Evolutionary conservation across 371 early-diverging fungal species (phyloP).

Genomic region (Globomyces sp.): DNA sequence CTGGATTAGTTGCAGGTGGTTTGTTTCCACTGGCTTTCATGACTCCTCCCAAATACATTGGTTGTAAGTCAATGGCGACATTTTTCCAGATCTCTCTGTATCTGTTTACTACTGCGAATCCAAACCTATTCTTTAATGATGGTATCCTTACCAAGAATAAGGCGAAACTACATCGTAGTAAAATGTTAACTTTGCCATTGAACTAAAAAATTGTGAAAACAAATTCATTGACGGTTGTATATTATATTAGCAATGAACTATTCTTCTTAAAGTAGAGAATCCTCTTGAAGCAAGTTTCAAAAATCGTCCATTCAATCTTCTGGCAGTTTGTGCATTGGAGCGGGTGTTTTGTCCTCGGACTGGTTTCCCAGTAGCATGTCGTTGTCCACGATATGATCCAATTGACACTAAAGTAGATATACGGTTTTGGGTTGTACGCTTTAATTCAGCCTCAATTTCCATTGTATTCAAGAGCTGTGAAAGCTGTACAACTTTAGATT

Average conservation of each 20-base stretch:
- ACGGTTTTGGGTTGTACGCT: slow-evolving; percentile 73
- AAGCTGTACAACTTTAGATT: slow-evolving; percentile 82
- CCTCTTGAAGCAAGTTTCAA: slow-evolving; percentile 2
- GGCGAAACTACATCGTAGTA: slow-evolving; percentile 39
- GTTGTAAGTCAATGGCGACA: slow-evolving; percentile 15
- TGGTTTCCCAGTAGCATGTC: slow-evolving; percentile 85
- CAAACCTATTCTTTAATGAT: slow-evolving; percentile 19
- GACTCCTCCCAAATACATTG: slow-evolving; percentile 35
- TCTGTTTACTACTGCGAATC: slow-evolving; percentile 9
- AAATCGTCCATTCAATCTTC: slow-evolving; percentile 64
- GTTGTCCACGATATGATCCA: slow-evolving; percentile 76
- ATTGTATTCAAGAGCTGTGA: slow-evolving; percentile 79
- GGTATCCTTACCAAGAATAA: slow-evolving; percentile 23
- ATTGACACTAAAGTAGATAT: slow-evolving; percentile 80
- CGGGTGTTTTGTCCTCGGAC: slow-evolving; percentile 89
- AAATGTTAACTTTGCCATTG: slow-evolving; percentile 21
- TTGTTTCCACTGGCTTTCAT: slow-evolving; percentile 28
- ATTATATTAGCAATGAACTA: background rate
- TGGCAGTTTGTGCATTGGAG: slow-evolving; percentile 87
- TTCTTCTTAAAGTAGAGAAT: slow-evolving; percentile 9
- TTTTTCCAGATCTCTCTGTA: slow-evolving; percentile 19
- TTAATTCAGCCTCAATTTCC: slow-evolving; percentile 89
- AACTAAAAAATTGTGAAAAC: background rate
- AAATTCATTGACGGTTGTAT: background rate
- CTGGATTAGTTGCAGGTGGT: slow-evolving; percentile 34